phyloP scores from a whole-genome alignment of 2,329 filamentous ascomycete species.

The Ophiostoma angusticollis region DNA sequence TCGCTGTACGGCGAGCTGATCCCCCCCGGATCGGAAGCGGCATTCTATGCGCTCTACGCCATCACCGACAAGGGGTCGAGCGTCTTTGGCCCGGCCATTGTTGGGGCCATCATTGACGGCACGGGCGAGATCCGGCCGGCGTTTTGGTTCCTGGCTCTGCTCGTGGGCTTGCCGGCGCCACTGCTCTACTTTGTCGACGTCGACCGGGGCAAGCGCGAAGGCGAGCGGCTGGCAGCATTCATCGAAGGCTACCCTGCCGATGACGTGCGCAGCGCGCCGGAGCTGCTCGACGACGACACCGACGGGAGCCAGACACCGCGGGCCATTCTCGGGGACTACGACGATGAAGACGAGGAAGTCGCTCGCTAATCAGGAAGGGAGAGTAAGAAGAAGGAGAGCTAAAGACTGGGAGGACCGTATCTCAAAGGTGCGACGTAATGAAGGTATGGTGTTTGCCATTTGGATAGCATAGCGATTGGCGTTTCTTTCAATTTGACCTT shows the following conservation, averaged over 20 bases:
- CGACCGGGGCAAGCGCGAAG: constrained; percentile 61
- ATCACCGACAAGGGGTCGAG: constrained; percentile 96
- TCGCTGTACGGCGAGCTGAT: constrained; percentile 89
- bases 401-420: too few relatives aligned
- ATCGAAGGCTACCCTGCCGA: constrained; percentile 38
- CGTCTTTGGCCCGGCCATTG: constrained; percentile 86
- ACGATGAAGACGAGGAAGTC: constrained; percentile 22
- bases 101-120: constrained; percentile 79
- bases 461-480: too few relatives aligned
- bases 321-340: constrained; percentile 24
- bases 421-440: too few relatives aligned
- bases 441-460: too few relatives aligned
- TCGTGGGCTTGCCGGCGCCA: constrained; percentile 77
- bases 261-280: neutral
- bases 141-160: constrained; percentile 77
- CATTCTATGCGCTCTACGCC: constrained; percentile 92
- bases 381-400: too few relatives aligned
- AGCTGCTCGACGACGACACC: constrained; percentile 14
- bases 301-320: constrained; percentile 22
- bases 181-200: constrained; percentile 79
- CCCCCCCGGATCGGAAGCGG: constrained; percentile 84
- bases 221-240: constrained; percentile 46
- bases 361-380: too few relatives aligned
- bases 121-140: constrained; percentile 72
- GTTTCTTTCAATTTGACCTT: too few relatives aligned